Percentiles rank a stretch among this genome's conserved stretches.
These are phyloP conservation scores for Tolypocladium tundrense DNA, from an alignment of 2,329 filamentous ascomycete genomes.

Conservation along the genomic window DNA sequence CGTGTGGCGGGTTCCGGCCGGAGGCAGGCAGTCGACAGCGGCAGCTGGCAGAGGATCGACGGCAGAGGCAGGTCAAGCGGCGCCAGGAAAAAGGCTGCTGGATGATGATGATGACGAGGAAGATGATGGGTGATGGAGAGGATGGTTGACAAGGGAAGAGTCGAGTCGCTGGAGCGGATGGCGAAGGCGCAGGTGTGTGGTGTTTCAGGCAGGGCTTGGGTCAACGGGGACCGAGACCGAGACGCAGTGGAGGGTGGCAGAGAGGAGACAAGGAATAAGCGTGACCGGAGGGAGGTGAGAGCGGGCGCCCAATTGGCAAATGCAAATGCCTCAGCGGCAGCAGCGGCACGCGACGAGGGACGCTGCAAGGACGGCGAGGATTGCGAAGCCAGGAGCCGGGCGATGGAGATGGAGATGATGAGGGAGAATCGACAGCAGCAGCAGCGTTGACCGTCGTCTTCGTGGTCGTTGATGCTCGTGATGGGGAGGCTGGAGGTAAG, in stretches of 20 bases:
- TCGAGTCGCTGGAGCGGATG: slow-evolving; percentile 4
- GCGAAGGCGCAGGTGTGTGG: slow-evolving; percentile 5
- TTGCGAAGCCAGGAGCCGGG: neutral
- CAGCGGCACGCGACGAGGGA: neutral
- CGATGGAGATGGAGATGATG: neutral
- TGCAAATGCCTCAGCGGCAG: neutral
- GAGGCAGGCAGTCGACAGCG: neutral
- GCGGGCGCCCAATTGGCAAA: neutral
- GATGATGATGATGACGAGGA: slow-evolving; percentile 2
- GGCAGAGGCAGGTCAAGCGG: neutral
- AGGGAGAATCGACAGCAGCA: neutral
- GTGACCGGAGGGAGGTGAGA: neutral
- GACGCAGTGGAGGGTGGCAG: neutral
- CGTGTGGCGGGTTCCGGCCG: slow-evolving; percentile 6
- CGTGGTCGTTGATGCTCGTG: neutral
- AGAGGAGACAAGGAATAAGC: neutral
- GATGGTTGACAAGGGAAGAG: slow-evolving; percentile 6
- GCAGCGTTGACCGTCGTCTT: neutral
- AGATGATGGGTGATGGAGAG: slow-evolving; percentile 1
- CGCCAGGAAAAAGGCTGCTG: slow-evolving; percentile 1
- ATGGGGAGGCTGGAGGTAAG: neutral
- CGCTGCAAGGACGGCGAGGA: neutral
- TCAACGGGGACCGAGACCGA: slow-evolving; percentile 1
- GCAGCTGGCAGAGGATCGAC: neutral
- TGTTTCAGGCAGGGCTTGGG: slow-evolving; percentile 15